Conservation (phyloP, 345 rosid species). For the Pseudoturritis turrita region DNA sequence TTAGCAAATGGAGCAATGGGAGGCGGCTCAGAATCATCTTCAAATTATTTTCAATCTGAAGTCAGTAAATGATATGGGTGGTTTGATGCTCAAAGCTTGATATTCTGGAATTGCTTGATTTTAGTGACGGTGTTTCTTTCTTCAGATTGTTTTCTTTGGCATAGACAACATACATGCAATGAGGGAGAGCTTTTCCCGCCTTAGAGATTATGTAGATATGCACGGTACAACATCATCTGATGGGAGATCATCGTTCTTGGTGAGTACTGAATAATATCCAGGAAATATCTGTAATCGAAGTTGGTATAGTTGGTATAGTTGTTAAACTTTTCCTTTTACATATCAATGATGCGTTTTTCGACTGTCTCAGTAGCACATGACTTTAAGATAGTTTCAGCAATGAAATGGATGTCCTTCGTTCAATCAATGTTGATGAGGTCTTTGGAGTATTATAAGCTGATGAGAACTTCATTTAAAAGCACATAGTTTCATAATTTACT, state of each 20-base stretch:
- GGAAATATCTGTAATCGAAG: background rate
- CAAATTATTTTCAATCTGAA: conserved; percentile 93
- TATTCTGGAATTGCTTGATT: background rate
- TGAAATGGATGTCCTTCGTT: background rate
- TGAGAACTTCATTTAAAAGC: background rate
- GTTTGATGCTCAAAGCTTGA: conserved; percentile 15
- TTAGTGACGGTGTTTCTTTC: conserved; percentile 9
- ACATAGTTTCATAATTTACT: background rate
- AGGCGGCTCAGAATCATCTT: conserved; percentile 98
- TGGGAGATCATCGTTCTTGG: conserved; percentile 96
- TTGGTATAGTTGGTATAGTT: background rate
- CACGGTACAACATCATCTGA: conserved; percentile 92
- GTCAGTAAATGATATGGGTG: conserved; percentile 39
- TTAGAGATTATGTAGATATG: conserved; percentile 93
- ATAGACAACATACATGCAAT: conserved; percentile 98
- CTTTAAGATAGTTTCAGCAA: background rate
- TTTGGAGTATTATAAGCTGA: background rate
- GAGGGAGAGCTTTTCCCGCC: conserved; percentile 95
- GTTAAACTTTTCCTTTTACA: background rate
- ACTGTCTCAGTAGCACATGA: background rate
- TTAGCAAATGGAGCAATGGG: conserved; percentile 99
- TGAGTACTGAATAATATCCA: conserved; percentile 38
- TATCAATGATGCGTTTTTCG: background rate
- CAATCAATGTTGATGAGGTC: background rate
- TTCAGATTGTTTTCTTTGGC: conserved; percentile 94